These are phyloP conservation scores for Trichophyton schoenleinii DNA, from an alignment of 2,329 filamentous ascomycete species.

Conservation along the genomic window DNA sequence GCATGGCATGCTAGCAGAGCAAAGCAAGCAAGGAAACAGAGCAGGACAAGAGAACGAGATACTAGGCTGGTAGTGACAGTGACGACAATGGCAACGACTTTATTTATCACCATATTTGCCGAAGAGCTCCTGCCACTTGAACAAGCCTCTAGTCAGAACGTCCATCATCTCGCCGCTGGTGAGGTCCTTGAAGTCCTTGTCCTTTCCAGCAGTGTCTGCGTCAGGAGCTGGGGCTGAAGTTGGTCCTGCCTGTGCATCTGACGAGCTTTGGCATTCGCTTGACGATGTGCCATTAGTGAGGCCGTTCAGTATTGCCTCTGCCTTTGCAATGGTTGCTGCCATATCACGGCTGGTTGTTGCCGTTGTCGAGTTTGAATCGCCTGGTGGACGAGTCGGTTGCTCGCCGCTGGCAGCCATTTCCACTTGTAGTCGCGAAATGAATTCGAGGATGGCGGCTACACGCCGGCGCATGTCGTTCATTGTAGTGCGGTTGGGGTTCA, in stretches of 20 bases:
- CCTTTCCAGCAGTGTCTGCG: neutral
- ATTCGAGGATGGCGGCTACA: constrained; percentile 73
- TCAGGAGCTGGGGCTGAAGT: neutral
- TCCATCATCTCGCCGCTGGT: constrained; percentile 87
- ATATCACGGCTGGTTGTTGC: neutral
- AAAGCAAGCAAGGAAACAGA: neutral
- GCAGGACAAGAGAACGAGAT: neutral
- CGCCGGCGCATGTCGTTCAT: constrained; percentile 82
- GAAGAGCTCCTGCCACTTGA: constrained; percentile 73
- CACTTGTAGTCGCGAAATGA: constrained; percentile 77
- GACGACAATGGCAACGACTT: neutral
- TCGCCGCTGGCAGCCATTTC: constrained; percentile 57
- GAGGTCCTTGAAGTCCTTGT: constrained; percentile 57
- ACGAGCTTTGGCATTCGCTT: neutral
- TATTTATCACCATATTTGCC: constrained; percentile 41
- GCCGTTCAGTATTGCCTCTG: constrained; percentile 10
- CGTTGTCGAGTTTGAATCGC: constrained; percentile 8
- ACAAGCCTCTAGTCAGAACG: constrained; percentile 61
- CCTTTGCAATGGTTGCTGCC: neutral
- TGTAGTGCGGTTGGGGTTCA: constrained; percentile 50
- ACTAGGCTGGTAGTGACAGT: too few relatives aligned
- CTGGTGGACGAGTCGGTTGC: constrained; percentile 30
- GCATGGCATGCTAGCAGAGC: neutral
- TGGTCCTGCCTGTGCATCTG: neutral
- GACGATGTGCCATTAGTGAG: neutral